Evolutionary conservation across 2,329 filamentous ascomycete species (phyloP), one percentile per base, ranked within the genome.

Genomic region (Sphaerulina musiva): DNA sequence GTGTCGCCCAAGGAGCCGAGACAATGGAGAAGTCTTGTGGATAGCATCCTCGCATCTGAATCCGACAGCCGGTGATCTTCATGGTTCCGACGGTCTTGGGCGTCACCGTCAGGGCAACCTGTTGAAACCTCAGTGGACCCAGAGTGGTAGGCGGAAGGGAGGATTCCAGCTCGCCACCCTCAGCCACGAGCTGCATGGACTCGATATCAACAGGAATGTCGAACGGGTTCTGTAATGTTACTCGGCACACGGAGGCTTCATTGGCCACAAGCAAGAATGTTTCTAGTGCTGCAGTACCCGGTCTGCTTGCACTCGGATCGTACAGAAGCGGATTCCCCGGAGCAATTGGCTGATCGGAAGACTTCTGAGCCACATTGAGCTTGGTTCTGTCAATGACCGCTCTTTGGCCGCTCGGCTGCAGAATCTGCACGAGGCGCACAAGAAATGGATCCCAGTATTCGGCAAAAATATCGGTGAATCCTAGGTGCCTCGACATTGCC

Each of bases 371-470:
- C 46, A 56, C 41, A n/a, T 56, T 55, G 31, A 62, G 44, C 46
- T 59, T 62, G 10, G 55, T 53, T 20, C 57, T 59, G 45, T 62
- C 57, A 10, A 67, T 54, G 23, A 67, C 55, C 23, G 48, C 55
- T 40, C 51, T 56, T 14, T 49, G 41, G 2, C 55, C 53, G 20
- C 49, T 54, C n/a, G 61, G 57, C 20, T 56, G 58, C n/a, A 90
- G 81, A 42, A 95, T 74, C 51, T 84, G 81, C 62, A 95, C 76
- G 59, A 83, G 83, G 47, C 93, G 84, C 45, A 98, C 80, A 7
- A 98, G 76, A 63, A 97, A 97, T 65, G 95, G 89, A 69, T 98
- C 93, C 93, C 93, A 98, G 68, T 96, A 98, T 62, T 93, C 87
- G 5, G 89, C 90, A 49, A 83, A 79, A 41, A 92, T 72, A 53